These are phyloP conservation scores for Thuja plicata DNA, from an alignment of 83 land plant species.

Conservation along the genomic window DNA sequence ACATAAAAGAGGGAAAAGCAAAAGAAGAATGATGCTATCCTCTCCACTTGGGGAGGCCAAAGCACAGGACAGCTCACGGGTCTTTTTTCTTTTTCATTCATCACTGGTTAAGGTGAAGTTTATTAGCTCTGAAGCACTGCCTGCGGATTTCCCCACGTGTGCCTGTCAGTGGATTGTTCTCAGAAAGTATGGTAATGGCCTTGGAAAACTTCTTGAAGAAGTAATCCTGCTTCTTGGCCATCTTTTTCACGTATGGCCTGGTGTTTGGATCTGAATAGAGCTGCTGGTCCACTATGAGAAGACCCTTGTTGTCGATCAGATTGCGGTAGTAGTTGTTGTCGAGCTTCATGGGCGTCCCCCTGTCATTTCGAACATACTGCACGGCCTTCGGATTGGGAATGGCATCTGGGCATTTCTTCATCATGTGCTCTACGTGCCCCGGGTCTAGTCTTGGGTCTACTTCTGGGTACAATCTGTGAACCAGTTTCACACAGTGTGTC, in stretches of 20 bases:
- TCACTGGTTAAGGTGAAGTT: not conserved
- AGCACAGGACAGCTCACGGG: too few relatives aligned
- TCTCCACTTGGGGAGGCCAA: too few relatives aligned
- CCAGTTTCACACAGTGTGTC: slow-evolving; percentile 74
- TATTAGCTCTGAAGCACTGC: slow-evolving; percentile 32
- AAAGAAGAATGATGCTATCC: too few relatives aligned
- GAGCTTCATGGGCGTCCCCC: slow-evolving; percentile 66
- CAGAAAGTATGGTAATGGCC: slow-evolving; percentile 62
- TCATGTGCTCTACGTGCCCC: slow-evolving; percentile 57
- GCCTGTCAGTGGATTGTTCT: slow-evolving; percentile 78
- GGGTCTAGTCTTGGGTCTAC: slow-evolving; percentile 67
- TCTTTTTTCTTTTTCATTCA: too few relatives aligned
- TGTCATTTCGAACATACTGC: slow-evolving; percentile 64
- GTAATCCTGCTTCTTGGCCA: slow-evolving; percentile 58
- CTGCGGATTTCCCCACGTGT: slow-evolving; percentile 62
- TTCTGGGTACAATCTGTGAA: slow-evolving; percentile 69
- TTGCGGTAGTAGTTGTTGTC: slow-evolving; percentile 83
- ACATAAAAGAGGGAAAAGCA: too few relatives aligned
- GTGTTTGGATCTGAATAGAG: slow-evolving; percentile 59
- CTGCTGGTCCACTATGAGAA: slow-evolving; percentile 61
- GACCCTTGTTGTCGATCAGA: slow-evolving; percentile 58
- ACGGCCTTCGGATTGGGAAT: slow-evolving; percentile 64
- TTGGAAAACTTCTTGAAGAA: slow-evolving; percentile 54
- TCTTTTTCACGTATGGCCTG: slow-evolving; percentile 56
- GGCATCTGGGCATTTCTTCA: slow-evolving; percentile 59